Percentiles rank a stretch among this genome's conserved stretches.
Conservation (phyloP, 129 eudicot species). For the Gnaphalium uliginosum region DNA sequence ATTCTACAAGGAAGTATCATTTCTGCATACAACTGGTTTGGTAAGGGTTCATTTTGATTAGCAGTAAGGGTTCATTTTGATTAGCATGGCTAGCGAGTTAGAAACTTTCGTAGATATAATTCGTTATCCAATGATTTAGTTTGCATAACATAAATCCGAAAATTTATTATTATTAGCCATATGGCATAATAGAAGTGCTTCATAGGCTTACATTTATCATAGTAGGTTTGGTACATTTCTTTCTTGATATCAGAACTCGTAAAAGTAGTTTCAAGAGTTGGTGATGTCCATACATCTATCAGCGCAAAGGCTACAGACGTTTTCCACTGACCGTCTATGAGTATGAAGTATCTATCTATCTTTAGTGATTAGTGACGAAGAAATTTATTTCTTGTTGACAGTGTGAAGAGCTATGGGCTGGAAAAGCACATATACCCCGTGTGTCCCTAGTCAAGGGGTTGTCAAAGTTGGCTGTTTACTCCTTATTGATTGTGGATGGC, state of each 20-base stretch:
- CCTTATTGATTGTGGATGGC: constrained; percentile 62
- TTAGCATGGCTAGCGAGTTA: background rate
- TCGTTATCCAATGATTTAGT: background rate
- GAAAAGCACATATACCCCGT: constrained; percentile 85
- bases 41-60: constrained; percentile 1
- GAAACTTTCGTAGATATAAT: background rate
- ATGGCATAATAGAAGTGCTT: background rate
- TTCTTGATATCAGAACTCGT: background rate
- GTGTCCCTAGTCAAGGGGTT: constrained; percentile 59
- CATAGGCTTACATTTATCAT: background rate
- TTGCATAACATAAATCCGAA: background rate
- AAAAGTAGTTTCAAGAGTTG: background rate
- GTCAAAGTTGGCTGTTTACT: constrained; percentile 65
- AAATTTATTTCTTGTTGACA: constrained; percentile 24
- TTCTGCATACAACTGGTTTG: background rate
- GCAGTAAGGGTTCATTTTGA: background rate
- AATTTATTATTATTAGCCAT: no score
- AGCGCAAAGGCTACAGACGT: background rate
- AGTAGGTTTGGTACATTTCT: background rate
- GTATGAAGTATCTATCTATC: background rate
- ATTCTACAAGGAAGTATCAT: no score
- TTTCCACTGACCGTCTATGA: background rate
- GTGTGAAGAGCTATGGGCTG: constrained; percentile 81
- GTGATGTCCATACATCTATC: background rate
- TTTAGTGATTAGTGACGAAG: background rate